A percentile compares a stretch with the other conserved stretches of the same genome.
Conservation (phyloP, 1,284 basidiomycete species). For the Ceratobasidium sp. region DNA sequence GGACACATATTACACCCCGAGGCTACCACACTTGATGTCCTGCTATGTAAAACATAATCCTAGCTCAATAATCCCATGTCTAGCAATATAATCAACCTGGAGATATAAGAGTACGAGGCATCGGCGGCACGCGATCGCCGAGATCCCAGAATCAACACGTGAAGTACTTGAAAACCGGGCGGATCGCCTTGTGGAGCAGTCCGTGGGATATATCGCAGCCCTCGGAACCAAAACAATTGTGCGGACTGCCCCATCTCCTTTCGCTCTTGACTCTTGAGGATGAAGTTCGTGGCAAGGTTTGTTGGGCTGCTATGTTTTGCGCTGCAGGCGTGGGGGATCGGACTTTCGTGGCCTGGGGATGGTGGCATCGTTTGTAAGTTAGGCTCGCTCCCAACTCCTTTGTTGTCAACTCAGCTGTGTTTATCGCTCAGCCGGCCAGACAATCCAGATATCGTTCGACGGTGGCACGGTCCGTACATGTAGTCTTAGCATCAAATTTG, state of each 20-base stretch:
- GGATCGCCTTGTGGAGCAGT: not conserved
- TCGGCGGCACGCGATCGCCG: too few species aligned
- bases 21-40: too few species aligned
- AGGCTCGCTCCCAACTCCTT: not conserved
- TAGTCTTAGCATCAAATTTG: not conserved
- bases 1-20: too few species aligned
- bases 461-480: conserved; percentile 7
- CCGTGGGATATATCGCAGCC: not conserved
- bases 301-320: not conserved
- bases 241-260: not conserved
- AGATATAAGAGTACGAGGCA: too few species aligned
- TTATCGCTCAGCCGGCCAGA: conserved; percentile 1
- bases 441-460: conserved; percentile 16
- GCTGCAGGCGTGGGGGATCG: conserved; percentile 6
- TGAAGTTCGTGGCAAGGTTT: not conserved
- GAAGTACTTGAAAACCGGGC: too few species aligned
- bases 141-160: too few species aligned
- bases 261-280: not conserved
- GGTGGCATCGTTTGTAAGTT: conserved; percentile 18
- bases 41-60: too few species aligned
- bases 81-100: too few species aligned
- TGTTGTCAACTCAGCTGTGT: too few species aligned
- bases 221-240: not conserved
- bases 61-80: too few species aligned
- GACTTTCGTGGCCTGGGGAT: conserved; percentile 28